Conservation (phyloP, 1,284 basidiomycete species). For the Trichosporon inkin region DNA sequence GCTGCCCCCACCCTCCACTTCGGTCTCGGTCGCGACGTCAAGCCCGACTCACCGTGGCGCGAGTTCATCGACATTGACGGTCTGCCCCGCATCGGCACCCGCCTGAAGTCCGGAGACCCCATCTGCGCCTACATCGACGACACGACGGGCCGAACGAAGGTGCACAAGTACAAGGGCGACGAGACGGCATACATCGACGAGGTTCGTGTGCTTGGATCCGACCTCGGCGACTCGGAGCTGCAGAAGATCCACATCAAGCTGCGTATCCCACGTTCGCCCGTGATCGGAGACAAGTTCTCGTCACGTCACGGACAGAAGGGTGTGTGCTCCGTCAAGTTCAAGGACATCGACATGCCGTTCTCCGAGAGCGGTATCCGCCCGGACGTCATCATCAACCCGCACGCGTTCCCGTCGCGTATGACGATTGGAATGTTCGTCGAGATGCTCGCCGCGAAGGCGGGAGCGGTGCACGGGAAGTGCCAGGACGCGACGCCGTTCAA, state of each 20-base stretch:
- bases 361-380: constrained; percentile 98
- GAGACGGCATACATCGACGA: constrained; percentile 87
- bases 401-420: constrained; percentile 99
- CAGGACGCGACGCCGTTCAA: constrained; percentile 98
- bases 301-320: constrained; percentile 99
- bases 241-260: constrained; percentile 94
- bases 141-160: constrained; percentile 72
- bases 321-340: constrained; percentile 99
- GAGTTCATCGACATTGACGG: constrained; percentile 79
- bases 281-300: constrained; percentile 99
- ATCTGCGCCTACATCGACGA: constrained; percentile 84
- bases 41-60: constrained; percentile 57
- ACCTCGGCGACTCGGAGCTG: constrained; percentile 78
- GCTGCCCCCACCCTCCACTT: constrained; percentile 68
- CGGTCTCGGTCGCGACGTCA: constrained; percentile 75
- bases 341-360: constrained; percentile 97
- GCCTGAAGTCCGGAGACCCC: constrained; percentile 69
- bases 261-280: constrained; percentile 88
- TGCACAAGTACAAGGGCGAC: constrained; percentile 96
- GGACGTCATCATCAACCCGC: constrained; percentile 99
- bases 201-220: constrained; percentile 85
- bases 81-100: constrained; percentile 71
- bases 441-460: constrained; percentile 97
- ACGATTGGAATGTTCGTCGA: constrained; percentile 99
- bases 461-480: constrained; percentile 94